These are phyloP conservation scores for Cinnamomum micranthum DNA, from an alignment of 164 flowering plant genomes.

Conservation along the genomic window DNA sequence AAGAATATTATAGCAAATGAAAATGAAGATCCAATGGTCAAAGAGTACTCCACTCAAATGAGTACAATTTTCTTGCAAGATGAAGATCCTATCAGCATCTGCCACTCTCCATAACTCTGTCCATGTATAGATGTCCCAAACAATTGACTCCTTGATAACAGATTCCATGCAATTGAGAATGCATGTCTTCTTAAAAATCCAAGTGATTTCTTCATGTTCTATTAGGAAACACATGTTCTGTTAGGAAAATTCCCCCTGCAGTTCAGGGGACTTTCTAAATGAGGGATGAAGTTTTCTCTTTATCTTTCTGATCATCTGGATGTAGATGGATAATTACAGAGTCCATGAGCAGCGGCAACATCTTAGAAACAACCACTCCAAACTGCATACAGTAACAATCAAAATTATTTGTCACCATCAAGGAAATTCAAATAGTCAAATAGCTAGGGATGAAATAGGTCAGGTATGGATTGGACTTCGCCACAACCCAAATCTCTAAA, in stretches of 20 bases:
- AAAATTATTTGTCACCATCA: not conserved
- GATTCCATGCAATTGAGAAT: not conserved
- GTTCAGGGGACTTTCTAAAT: not conserved
- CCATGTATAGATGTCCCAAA: not conserved
- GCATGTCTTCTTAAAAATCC: not conserved
- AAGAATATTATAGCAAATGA: too few relatives aligned
- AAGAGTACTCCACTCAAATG: too few relatives aligned
- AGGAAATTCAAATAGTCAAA: not conserved
- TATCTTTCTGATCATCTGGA: not conserved
- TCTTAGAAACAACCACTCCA: slow-evolving; percentile 12
- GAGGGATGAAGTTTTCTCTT: not conserved
- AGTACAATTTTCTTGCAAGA: too few relatives aligned
- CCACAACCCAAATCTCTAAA: too few relatives aligned
- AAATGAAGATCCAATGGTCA: too few relatives aligned
- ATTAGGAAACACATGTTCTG: not conserved
- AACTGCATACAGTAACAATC: slow-evolving; percentile 1
- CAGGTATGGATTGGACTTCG: too few relatives aligned
- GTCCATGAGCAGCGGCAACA: slow-evolving; percentile 7
- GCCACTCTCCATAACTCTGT: not conserved
- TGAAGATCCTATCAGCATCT: too few relatives aligned
- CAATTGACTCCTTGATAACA: too few relatives aligned
- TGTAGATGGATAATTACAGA: not conserved
- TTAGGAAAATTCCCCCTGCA: not conserved
- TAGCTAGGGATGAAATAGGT: too few relatives aligned
- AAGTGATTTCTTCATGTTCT: not conserved